Conservation (phyloP, 2,329 filamentous ascomycete genomes). For the Coniochaeta hoffmannii region DNA sequence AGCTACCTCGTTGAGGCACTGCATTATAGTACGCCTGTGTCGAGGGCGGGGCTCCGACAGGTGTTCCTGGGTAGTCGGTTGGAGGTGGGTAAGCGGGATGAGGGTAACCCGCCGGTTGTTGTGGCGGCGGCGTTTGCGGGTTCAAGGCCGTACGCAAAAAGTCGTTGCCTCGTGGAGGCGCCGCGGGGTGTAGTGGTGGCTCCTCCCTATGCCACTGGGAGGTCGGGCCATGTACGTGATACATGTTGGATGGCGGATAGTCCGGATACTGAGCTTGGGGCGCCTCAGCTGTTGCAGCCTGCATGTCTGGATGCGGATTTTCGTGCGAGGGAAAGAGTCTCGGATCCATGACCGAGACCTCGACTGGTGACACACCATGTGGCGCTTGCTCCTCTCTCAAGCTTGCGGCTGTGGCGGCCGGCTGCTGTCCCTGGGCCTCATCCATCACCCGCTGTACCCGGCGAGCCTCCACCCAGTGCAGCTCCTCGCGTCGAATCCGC, state of each 20-base stretch:
- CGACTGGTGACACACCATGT: neutral
- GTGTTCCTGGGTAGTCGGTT: conserved; percentile 15
- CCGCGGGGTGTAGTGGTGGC: conserved; percentile 7
- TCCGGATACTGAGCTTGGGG: neutral
- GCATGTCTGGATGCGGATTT: neutral
- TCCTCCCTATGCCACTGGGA: neutral
- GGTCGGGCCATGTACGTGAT: neutral
- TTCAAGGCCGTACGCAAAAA: conserved; percentile 31
- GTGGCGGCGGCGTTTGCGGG: conserved; percentile 13
- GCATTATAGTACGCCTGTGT: conserved; percentile 19
- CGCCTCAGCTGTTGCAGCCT: neutral
- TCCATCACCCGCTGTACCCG: neutral
- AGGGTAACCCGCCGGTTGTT: neutral
- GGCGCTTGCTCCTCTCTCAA: neutral
- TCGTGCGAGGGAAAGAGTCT: neutral
- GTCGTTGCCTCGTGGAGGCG: conserved; percentile 16
- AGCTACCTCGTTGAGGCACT: conserved; percentile 16
- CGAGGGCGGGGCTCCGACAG: neutral
- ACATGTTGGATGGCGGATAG: conserved; percentile 5
- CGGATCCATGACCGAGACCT: neutral
- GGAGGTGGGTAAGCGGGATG: conserved; percentile 12
- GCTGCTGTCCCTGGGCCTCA: neutral
- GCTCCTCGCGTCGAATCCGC: neutral
- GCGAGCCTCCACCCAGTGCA: neutral
- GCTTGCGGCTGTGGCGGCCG: neutral